These are phyloP conservation scores for Apiospora phragmitis DNA, from an alignment of 2,329 filamentous ascomycete genomes.

Conservation along the genomic window DNA sequence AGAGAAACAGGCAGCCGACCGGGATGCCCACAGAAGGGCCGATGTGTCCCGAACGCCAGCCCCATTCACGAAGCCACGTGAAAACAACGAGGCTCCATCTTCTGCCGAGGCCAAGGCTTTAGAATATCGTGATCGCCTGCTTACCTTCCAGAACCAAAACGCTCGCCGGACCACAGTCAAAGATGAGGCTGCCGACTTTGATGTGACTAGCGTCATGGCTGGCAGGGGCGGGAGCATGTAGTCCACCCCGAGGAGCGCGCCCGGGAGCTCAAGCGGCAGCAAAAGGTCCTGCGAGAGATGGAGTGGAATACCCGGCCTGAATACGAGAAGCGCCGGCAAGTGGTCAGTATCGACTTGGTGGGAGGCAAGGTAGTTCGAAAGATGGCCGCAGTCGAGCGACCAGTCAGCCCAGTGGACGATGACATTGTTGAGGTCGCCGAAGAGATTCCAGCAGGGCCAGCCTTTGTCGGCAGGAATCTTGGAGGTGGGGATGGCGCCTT, in stretches of 20 bases:
- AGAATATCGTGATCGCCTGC: conserved; percentile 77
- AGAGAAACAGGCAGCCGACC: conserved; percentile 82
- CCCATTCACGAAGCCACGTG: conserved; percentile 56
- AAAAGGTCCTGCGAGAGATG: conserved; percentile 79
- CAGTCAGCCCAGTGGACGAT: conserved; percentile 52
- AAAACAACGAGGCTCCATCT: conserved; percentile 36
- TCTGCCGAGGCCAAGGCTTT: conserved; percentile 69
- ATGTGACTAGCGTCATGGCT: conserved; percentile 46
- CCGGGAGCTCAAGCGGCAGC: conserved; percentile 79
- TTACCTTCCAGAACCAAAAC: conserved; percentile 84
- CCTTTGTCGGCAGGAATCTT: conserved; percentile 32
- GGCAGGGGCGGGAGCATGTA: conserved; percentile 67
- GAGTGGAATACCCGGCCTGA: conserved; percentile 84
- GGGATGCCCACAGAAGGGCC: conserved; percentile 65
- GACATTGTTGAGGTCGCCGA: conserved; percentile 28
- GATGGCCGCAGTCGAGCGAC: conserved; percentile 65
- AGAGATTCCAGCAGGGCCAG: conserved; percentile 22
- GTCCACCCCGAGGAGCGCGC: conserved; percentile 84
- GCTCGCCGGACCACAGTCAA: conserved; percentile 80
- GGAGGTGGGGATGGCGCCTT: conserved; percentile 55
- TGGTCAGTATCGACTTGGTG: conserved; percentile 81
- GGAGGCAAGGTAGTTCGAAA: conserved; percentile 74
- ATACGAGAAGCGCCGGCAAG: conserved; percentile 83
- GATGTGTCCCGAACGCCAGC: conserved; percentile 63
- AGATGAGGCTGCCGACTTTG: conserved; percentile 75